phyloP scores from a whole-genome alignment of 139 green algal genomes.

The Gonium pectorale region DNA sequence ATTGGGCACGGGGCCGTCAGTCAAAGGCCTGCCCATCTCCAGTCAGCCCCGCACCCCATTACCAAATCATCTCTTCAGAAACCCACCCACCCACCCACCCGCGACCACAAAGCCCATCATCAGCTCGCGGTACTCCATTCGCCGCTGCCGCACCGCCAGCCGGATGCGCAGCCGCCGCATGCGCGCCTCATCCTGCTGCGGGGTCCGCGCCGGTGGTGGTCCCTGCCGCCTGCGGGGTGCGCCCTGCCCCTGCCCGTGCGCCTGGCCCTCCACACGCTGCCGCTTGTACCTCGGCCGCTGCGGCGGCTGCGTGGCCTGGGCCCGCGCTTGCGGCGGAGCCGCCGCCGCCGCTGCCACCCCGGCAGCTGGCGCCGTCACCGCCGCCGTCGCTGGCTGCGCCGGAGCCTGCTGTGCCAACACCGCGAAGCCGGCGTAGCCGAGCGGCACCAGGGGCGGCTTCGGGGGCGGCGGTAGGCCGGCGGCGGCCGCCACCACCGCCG shows the following conservation, averaged over 20 bases:
- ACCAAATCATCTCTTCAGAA: no score
- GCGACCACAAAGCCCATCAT: slow-evolving; percentile 16
- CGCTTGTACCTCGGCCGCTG: neutral
- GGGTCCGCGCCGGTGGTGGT: neutral
- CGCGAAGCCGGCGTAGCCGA: no score
- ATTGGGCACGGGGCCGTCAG: no score
- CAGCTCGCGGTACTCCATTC: slow-evolving; percentile 21
- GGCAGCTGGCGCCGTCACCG: neutral
- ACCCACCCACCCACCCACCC: slow-evolving; percentile 10
- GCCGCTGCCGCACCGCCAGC: slow-evolving; percentile 31
- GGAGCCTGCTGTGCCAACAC: no score
- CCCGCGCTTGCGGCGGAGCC: neutral
- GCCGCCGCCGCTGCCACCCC: neutral
- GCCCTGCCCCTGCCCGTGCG: neutral
- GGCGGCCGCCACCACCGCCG: neutral
- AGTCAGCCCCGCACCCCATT: no score
- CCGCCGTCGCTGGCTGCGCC: neutral
- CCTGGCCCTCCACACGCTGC: neutral
- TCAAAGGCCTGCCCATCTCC: no score
- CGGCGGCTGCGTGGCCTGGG: neutral
- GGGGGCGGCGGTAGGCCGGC: neutral
- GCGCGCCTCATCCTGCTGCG: slow-evolving; percentile 31
- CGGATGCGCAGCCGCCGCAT: slow-evolving; percentile 19
- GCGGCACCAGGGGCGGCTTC: neutral
- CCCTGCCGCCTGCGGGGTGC: neutral